Conservation (phyloP, 306 rosid species). For the Erythrophleum fordii region DNA sequence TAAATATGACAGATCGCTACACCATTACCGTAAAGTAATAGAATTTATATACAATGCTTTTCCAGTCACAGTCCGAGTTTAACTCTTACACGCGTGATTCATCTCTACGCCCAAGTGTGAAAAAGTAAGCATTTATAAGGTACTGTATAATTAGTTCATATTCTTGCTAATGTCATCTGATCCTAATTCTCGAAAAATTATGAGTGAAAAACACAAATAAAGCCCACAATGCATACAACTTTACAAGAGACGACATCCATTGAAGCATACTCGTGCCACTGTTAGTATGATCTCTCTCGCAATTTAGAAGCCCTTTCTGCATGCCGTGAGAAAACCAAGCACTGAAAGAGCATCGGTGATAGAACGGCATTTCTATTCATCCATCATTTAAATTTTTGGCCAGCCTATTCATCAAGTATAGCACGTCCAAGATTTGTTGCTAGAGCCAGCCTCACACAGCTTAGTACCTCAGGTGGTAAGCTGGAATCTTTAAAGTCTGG, state of each 20-base stretch:
- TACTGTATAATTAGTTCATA: background rate
- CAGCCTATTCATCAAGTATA: constrained; percentile 69
- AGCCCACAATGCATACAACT: constrained; percentile 12
- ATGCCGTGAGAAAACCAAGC: constrained; percentile 3
- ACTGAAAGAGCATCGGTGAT: background rate
- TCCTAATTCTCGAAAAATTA: constrained; percentile 6
- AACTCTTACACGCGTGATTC: background rate
- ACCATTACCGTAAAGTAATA: background rate
- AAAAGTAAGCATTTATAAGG: background rate
- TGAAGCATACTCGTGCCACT: background rate
- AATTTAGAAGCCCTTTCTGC: constrained; percentile 16
- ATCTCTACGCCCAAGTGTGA: background rate
- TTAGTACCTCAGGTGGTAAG: constrained; percentile 64
- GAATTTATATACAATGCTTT: background rate
- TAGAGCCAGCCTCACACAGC: constrained; percentile 79
- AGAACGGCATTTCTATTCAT: constrained; percentile 5
- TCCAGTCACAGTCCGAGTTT: background rate
- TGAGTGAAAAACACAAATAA: constrained; percentile 2
- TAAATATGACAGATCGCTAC: background rate
- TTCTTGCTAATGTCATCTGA: background rate
- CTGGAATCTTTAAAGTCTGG: constrained; percentile 65
- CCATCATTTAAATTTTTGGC: background rate
- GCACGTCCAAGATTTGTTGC: constrained; percentile 91
- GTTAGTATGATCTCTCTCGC: background rate
- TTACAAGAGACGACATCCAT: constrained; percentile 35